Base-by-base conservation (phyloP, 2,329 filamentous ascomycete genomes). In the Botrytis fragariae region DNA sequence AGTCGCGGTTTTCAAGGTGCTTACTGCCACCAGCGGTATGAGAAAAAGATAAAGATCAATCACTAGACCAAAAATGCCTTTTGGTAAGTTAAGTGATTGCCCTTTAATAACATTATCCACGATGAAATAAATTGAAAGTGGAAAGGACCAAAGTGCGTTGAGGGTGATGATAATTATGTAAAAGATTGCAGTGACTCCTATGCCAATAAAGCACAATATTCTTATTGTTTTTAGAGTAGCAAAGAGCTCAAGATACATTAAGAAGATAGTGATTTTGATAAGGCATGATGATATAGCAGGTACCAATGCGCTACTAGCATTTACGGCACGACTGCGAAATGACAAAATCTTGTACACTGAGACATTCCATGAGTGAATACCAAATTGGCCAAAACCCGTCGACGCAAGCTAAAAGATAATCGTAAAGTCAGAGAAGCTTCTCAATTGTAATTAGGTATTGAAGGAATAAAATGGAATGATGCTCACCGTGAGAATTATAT, bases 181-280 rank as follows among this genome's bases (percentile, higher is more conserved):
- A 6, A 32, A 63, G 0, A 37, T 20, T 1, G 18, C 10, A 12
- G 39, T 63, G 29, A 63, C 7, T 2, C 25, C 39, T 3, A 44
- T 35, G 4, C 39, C 62, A 16, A 63, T 12, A 29, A 32, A 63
- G n/a, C 62, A 64, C 3, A 42, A 22, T 14, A 2, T 45, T 14
- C 10, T 5, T 9, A 64, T 37, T 20, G n/a, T 2, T 1, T 14
- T 45, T 3, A 45, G 0, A 3, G 5, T 7, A 0, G 42, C 18
- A 42, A 64, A 64, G 3, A 64, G 1, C 10, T 64, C 62, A 1
- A 64, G 44, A 14, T 64, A 64, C 29, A 39, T 45, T 32, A 64
- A 16, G 5, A 64, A 64, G 2, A 64, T 64, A 1, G n/a, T 64
- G 42, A 45, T 45, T 35, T 45, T 64, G 39, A 64, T n/a, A n/a